Evolutionary conservation across 1,284 basidiomycete genomes (phyloP), one percentile per base, ranked within the genome.

Genomic region (Earliella scabrosa): DNA sequence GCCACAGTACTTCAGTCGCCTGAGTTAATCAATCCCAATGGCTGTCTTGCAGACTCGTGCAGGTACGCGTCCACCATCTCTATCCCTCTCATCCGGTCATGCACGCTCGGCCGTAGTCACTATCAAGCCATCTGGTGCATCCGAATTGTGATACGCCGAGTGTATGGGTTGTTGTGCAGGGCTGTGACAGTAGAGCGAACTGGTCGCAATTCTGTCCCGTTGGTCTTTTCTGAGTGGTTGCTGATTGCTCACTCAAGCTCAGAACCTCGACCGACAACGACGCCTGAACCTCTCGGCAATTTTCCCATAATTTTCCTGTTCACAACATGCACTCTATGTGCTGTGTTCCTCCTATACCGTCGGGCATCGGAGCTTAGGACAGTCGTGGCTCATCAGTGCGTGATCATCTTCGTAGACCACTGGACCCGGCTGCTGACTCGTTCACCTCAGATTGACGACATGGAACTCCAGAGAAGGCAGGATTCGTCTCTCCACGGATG

Each of bases 401-500:
- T 73, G 6, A 35, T 14, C 16, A 26, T 86, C 88, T 60, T 81
- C 80, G 88, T 85, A 52, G 58, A 83, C 73, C 8, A 35, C 11
- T 10, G 18, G 26, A 36, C 2, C 14, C 4, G 18, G 1, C 31
- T 24, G 20, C 16, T 11, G 4, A 16, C 1, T 27, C 7, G 16
- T 20, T 34, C 49, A 9, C 34, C 26, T 18, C 61, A 90, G 88
- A 63, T 68, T 91, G 49, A 85, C 83, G 62, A 82, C 81, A 8
- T 82, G 86, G 72, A 77, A 78, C 1, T 68, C 73, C 13, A 61
- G 70, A 26, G 83, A 86, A 57, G 88, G 88, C 5, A 75, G 71
- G 2, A 87, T 91, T 59, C 81, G 88, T 10, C 76, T 91, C 24
- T 89, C 87, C 36, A 77, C 82, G 63, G 89, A 91, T 60, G 86